Base-by-base conservation (phyloP, 208 protist genomes). In the Trypanosoma melophagium region DNA sequence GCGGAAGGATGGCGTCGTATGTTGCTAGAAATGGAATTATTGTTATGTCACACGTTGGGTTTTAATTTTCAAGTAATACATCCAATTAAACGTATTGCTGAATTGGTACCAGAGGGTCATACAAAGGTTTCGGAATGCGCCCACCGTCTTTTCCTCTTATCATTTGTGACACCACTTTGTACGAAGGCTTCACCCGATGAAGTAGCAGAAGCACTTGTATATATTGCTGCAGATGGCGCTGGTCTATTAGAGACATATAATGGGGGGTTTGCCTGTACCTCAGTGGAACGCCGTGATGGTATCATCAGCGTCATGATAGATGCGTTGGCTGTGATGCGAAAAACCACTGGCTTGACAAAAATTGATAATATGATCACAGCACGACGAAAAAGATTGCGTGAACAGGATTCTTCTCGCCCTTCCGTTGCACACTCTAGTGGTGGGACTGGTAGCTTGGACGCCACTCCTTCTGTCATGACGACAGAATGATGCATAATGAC, bases 1-100 rank as follows among this genome's bases (percentile, higher is more conserved):
- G 81, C 83, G 68, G 60, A 76, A 58, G 71, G 64, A 79, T 78
- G 87, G 86, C 79, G 86, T 8, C 60, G 76, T 19, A 77, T 83
- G 60, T 55, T 96, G 57, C 71, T 93, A 7, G 77, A 93, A 24
- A 80, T 81, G 42, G 90, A 96, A 74, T 68, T 94, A 28, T 61
- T 96, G 19, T 54, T 96, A 35, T 83, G 85, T 53, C 80, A 93
- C 54, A 80, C 83, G 3, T 74, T 96, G 17, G 55, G 69, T 24
- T 96, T 96, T 68, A 81, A 91, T 50, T 93, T 93, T 74, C 86
- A 93, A 45, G 74, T 83, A 13, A 79, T 76, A n/a, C 86, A 90
- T 50, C 81, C 85, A 19, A 70, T 84, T 25, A 71, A 66, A 3
- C 69, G 75, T 7, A 84, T 82, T 22, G 53, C 83, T 57, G 69